Conservation (phyloP, 345 rosid genomes). For the Xanthoceras sorbifolium region DNA sequence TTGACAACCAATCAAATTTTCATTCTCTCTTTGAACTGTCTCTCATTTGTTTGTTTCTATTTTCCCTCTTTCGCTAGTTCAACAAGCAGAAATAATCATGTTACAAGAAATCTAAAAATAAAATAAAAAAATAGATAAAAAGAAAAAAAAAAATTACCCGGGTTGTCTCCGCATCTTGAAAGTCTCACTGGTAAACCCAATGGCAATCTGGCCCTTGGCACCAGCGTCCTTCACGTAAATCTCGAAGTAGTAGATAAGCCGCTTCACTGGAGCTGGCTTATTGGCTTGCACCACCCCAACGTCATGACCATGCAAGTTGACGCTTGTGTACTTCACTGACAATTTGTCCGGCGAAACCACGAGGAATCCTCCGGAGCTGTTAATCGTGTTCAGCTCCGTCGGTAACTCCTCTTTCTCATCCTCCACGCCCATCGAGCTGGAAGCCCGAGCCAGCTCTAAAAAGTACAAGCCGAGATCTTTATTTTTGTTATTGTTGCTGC, state of each 20-base stretch:
- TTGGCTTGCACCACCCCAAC: slow-evolving; percentile 90
- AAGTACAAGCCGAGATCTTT: slow-evolving; percentile 57
- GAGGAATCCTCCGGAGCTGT: slow-evolving; percentile 83
- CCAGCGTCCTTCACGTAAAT: slow-evolving; percentile 78
- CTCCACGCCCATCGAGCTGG: slow-evolving; percentile 15
- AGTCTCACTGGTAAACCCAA: slow-evolving; percentile 76
- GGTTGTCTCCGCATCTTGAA: slow-evolving; percentile 95
- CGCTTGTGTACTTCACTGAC: slow-evolving; percentile 65
- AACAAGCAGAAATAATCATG: neutral
- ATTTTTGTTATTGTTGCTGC: slow-evolving; percentile 21
- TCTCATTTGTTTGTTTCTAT: neutral
- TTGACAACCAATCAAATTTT: neutral
- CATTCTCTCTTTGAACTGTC: too few relatives aligned
- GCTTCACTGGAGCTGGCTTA: slow-evolving; percentile 74
- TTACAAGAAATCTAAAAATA: too few relatives aligned
- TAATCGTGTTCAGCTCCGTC: slow-evolving; percentile 82
- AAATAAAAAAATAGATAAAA: too few relatives aligned
- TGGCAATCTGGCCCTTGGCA: slow-evolving; percentile 68
- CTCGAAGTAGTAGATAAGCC: slow-evolving; percentile 88
- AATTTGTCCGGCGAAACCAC: slow-evolving; percentile 81
- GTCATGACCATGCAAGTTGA: slow-evolving; percentile 71
- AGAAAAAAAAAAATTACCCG: slow-evolving; percentile 46
- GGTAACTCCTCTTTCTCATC: slow-evolving; percentile 63
- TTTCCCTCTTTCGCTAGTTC: neutral
- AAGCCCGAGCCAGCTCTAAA: slow-evolving; percentile 46